Base-by-base conservation (phyloP, 179 eudicot species). In the Corrigiola litoralis region DNA sequence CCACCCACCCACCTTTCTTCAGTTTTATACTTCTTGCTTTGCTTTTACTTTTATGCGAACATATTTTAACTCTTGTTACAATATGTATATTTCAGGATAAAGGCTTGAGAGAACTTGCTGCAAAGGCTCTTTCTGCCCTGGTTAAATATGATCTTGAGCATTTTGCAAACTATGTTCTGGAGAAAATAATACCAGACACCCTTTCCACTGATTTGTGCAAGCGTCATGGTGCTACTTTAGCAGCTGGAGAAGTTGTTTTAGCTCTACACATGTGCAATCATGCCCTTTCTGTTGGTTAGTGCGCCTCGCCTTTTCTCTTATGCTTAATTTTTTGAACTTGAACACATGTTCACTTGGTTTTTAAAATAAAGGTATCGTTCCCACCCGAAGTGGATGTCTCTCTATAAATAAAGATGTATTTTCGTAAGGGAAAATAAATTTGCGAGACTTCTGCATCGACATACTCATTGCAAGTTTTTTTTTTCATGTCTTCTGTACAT, bases 181-280 rank as follows among this genome's bases (percentile, higher is more conserved):
- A 80, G 53, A 85, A 83, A 73, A 61, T 95, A 61, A 82, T 91
- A 61, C 90, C 95, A 23, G 77, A 84, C 79, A 95, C 96, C 72
- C 84, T 95, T 52, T 88, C 99, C 54, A 80, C 97, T 72, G 99
- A 95, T 81, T 81, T 95, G 68, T 90, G 96, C 80, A 82, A 74
- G 88, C 97, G 97, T 61, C 97, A 94, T 79, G 99, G 99, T 74
- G 92, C 99, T 76, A 84, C 96, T 51, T 76, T 95, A 74, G 95
- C 99, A 31, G 88, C 85, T 58, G 99, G 92, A 50, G 99, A 88
- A 80, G 84, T 88, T 75, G 83, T 88, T 75, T 73, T 84, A 73
- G 94, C 87, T 60, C 77, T 91, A 48, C 79, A 85, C 73, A 48
- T 78, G 72, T 79, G 85, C 73, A 80, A 63, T 68, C 74, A 79